Evolutionary conservation across 2,329 filamentous ascomycete genomes (phyloP).

Genomic region (Verticillium dahliae): DNA sequence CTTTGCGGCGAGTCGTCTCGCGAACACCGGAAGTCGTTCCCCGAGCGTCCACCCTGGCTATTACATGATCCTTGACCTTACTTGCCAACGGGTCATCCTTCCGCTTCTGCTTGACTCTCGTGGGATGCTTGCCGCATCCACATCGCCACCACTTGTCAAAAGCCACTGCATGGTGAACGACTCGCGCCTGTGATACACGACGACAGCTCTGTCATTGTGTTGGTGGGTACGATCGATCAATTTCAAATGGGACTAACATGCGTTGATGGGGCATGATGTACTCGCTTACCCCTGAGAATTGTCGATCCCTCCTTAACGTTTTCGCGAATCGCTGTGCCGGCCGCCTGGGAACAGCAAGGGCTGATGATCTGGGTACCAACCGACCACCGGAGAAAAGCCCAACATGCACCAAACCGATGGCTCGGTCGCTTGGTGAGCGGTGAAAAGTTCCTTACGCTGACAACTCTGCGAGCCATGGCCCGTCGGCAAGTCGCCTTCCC

Average conservation of each 20-base stretch:
- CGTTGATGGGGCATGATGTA: neutral
- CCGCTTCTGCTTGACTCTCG: neutral
- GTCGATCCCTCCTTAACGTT: neutral
- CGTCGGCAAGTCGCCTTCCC: neutral
- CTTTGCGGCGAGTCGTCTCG: neutral
- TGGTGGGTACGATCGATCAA: neutral
- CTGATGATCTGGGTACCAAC: too few species aligned
- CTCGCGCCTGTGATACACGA: too few species aligned
- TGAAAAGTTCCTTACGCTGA: neutral
- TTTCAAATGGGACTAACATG: neutral
- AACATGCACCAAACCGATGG: neutral
- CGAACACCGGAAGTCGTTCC: neutral
- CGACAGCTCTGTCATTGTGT: too few species aligned
- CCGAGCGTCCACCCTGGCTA: neutral
- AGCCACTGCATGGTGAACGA: neutral
- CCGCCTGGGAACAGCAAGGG: neutral
- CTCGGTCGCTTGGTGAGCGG: neutral
- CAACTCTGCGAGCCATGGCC: too few species aligned
- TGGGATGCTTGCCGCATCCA: neutral
- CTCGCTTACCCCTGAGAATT: neutral
- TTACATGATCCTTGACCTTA: too few species aligned
- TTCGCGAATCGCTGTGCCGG: neutral
- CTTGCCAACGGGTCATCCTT: too few species aligned
- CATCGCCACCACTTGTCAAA: neutral
- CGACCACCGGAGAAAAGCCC: neutral